These are phyloP conservation scores for Lasiosphaeriaceae sp. DNA, from an alignment of 495 filamentous ascomycete genomes.

Conservation along the genomic window DNA sequence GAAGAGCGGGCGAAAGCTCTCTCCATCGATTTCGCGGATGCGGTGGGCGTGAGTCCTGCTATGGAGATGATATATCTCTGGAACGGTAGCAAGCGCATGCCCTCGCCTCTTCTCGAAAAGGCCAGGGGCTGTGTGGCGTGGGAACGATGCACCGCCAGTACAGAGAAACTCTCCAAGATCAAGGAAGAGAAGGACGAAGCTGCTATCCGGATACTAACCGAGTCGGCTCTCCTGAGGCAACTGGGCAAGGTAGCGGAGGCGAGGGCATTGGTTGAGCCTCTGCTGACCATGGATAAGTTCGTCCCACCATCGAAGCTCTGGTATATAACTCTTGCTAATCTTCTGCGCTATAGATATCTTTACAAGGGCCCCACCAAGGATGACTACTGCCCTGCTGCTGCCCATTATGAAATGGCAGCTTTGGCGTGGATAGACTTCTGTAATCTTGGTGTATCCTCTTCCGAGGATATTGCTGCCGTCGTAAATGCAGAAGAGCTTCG, in stretches of 20 bases:
- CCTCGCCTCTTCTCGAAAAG: slow-evolving; percentile 55
- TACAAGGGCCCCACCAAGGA: slow-evolving; percentile 77
- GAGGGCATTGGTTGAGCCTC: slow-evolving; percentile 54
- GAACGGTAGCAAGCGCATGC: slow-evolving; percentile 80
- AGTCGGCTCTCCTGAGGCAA: slow-evolving; percentile 63
- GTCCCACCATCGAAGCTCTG: slow-evolving; percentile 5
- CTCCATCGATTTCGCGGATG: slow-evolving; percentile 70
- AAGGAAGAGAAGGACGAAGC: slow-evolving; percentile 73
- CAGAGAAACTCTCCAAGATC: slow-evolving; percentile 53
- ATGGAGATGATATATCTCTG: slow-evolving; percentile 98
- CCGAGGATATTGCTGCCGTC: slow-evolving; percentile 4
- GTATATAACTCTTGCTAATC: slow-evolving; percentile 2
- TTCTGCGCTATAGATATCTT: slow-evolving; percentile 32
- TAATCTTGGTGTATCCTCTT: slow-evolving; percentile 24
- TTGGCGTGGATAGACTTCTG: slow-evolving; percentile 67
- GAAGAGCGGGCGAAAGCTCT: slow-evolving; percentile 69
- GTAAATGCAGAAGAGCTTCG: slow-evolving; percentile 44
- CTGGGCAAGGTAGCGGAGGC: slow-evolving; percentile 60
- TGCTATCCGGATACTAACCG: slow-evolving; percentile 62
- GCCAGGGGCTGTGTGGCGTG: slow-evolving; percentile 63
- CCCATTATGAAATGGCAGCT: slow-evolving; percentile 86
- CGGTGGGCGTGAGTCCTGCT: slow-evolving; percentile 74
- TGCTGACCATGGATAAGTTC: slow-evolving; percentile 62
- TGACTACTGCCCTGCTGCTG: slow-evolving; percentile 75
- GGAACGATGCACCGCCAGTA: slow-evolving; percentile 49